Base-by-base conservation (phyloP, 106 monocot genomes). In the Dioscorea dumetorum region DNA sequence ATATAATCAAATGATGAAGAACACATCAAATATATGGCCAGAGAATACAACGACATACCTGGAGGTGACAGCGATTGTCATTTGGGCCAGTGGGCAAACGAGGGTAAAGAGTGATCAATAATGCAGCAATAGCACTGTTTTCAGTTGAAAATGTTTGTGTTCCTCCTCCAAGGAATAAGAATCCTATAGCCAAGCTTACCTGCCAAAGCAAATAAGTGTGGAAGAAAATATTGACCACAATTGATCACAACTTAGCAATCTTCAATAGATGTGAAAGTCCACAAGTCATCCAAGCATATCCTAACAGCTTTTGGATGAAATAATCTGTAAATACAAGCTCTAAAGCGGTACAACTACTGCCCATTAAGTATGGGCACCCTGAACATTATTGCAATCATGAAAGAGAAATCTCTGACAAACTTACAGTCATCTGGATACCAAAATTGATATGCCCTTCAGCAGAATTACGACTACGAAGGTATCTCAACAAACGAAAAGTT, bases 1-100 rank as follows among this genome's bases (percentile, higher is more conserved):
- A 41, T 41, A 41, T 41, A 41, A 41, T 41, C 5, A 41, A 41
- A 41, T 41, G 41, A 28, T 41, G 41, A 41, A 41, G 41, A 41
- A 41, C 41, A 41, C 41, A 41, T 41, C 41, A 41, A 41, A 41
- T 10, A 0, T 41, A 41, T 41, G 41, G 10, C 41, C 5, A 41
- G 6, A 41, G 4, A n/a, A 13, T 32, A 23, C 18, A 14, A 34
- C 11, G 56, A 28, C 59, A 48, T 62, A 87, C 97, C 97, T 97
- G 97, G 58, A 97, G 92, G 67, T 92, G 92, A 60, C 92, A 97
- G 33, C 97, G 88, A 71, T 97, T 97, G 49, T 97, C 97, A 89
- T 92, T 91, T 80, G 92, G 97, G 50, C 89, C 91, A 57, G 92
- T 78, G 60, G 97, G 97, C 56, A 97, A 79, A 58, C 97, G 92